Evolutionary conservation across 352 stramenopile species (phyloP).

Genomic region (Phytophthora capsici): DNA sequence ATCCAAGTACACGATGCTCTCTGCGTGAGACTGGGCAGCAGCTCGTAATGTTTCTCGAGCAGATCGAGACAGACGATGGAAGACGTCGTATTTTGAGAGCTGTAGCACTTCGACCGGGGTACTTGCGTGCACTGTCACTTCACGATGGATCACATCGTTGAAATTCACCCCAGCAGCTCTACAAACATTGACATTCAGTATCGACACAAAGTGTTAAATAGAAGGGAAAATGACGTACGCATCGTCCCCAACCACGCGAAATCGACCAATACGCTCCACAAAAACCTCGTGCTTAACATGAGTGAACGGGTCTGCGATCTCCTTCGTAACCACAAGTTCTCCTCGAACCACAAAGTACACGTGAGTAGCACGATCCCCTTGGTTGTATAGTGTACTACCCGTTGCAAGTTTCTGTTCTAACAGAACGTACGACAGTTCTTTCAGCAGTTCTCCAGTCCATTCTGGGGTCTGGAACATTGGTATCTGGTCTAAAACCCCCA

Average conservation of each 20-base stretch:
- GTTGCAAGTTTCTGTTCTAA: slow-evolving; percentile 63
- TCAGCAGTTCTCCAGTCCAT: slow-evolving; percentile 73
- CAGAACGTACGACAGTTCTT: slow-evolving; percentile 79
- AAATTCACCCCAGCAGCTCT: slow-evolving; percentile 70
- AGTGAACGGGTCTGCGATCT: slow-evolving; percentile 49
- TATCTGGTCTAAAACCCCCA: slow-evolving; percentile 68
- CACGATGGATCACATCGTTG: slow-evolving; percentile 68
- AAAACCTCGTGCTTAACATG: slow-evolving; percentile 45
- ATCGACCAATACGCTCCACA: slow-evolving; percentile 66
- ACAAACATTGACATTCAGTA: slow-evolving; percentile 6
- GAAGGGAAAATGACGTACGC: slow-evolving; percentile 69
- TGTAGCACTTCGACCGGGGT: slow-evolving; percentile 75
- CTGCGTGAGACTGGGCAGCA: slow-evolving; percentile 46
- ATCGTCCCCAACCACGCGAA: slow-evolving; percentile 71
- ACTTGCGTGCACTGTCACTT: slow-evolving; percentile 66
- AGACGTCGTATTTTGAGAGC: slow-evolving; percentile 84
- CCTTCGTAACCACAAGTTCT: slow-evolving; percentile 62
- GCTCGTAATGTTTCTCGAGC: slow-evolving; percentile 62
- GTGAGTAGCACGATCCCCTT: slow-evolving; percentile 68
- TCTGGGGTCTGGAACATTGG: slow-evolving; percentile 77
- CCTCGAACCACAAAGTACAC: slow-evolving; percentile 80
- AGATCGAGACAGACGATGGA: slow-evolving; percentile 65
- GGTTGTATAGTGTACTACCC: slow-evolving; percentile 51
- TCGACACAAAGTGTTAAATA: neutral
- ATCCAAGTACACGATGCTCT: slow-evolving; percentile 72